phyloP scores from a whole-genome alignment of 2,329 filamentous ascomycete species.

The Drechslerella coelobrocha region DNA sequence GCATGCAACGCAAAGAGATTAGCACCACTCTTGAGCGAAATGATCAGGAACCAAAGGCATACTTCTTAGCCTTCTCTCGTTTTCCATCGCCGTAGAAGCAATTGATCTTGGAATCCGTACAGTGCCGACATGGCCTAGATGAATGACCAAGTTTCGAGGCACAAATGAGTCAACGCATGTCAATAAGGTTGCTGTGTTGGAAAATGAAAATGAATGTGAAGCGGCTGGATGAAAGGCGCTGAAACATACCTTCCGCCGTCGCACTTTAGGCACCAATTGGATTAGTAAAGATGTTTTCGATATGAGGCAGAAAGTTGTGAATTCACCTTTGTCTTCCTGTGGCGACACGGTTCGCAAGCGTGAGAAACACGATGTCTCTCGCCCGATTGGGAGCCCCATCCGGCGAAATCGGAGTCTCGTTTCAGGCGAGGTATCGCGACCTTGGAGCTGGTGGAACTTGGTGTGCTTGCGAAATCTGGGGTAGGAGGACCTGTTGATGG shows the following conservation, averaged over 20 bases:
- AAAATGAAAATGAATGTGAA: constrained; percentile 29
- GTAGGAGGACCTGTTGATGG: constrained; percentile 47
- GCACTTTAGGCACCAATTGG: constrained; percentile 45
- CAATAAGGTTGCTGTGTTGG: constrained; percentile 29
- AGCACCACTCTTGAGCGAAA: constrained; percentile 2
- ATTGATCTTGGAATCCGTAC: constrained; percentile 53
- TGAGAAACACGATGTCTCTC: constrained; percentile 54
- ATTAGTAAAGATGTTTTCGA: constrained; percentile 38
- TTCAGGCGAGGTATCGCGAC: constrained; percentile 53
- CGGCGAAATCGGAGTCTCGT: constrained; percentile 48
- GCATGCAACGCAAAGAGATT: background rate
- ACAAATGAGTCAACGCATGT: constrained; percentile 17
- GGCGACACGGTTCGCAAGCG: constrained; percentile 53
- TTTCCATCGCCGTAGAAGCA: constrained; percentile 54
- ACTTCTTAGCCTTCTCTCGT: constrained; percentile 52
- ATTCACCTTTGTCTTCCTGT: constrained; percentile 44
- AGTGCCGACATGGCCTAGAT: constrained; percentile 54
- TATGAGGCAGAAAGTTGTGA: constrained; percentile 27
- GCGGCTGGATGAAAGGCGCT: constrained; percentile 19
- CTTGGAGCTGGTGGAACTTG: constrained; percentile 46
- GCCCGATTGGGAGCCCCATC: constrained; percentile 46
- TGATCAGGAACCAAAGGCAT: constrained; percentile 11
- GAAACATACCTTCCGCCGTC: constrained; percentile 52
- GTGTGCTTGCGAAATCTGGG: constrained; percentile 38
- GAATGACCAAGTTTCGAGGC: constrained; percentile 5